Evolutionary conservation across 2,329 filamentous ascomycete genomes (phyloP).

Genomic region (Talaromyces marneffei): DNA sequence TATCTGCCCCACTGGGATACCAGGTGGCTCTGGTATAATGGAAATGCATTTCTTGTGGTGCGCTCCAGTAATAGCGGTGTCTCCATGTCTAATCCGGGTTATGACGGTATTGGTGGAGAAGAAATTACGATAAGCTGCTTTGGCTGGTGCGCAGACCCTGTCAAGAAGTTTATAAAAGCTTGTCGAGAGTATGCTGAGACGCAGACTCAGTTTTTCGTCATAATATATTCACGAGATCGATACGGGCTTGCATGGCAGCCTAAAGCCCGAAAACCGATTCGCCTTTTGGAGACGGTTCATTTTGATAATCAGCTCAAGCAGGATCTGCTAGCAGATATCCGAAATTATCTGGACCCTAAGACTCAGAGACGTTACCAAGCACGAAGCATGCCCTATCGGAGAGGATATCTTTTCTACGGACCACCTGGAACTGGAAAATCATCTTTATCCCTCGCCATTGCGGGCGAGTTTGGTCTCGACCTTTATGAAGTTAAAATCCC

Average conservation of each 20-base stretch:
- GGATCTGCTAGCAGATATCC: constrained; percentile 11
- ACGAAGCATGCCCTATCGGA: constrained; percentile 62
- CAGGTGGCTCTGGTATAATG: constrained; percentile 9
- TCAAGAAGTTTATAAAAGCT: constrained; percentile 7
- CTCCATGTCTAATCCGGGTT: constrained; percentile 6
- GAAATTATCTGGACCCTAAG: constrained; percentile 8
- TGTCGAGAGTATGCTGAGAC: constrained; percentile 9
- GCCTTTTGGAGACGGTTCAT: constrained; percentile 8
- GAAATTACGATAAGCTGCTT: constrained; percentile 12
- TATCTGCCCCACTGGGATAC: constrained; percentile 10
- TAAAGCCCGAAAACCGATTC: constrained; percentile 10
- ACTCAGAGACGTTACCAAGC: constrained; percentile 19
- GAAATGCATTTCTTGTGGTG: not conserved
- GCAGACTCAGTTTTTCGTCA: constrained; percentile 12
- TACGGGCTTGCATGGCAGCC: constrained; percentile 13
- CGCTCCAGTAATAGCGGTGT: not conserved
- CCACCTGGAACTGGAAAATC: constrained; percentile 95
- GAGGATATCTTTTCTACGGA: constrained; percentile 83
- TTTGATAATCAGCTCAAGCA: constrained; percentile 13
- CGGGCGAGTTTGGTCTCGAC: constrained; percentile 62
- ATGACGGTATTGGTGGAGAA: constrained; percentile 11
- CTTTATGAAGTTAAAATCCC: constrained; percentile 53
- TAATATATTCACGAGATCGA: constrained; percentile 10
- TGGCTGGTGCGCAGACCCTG: constrained; percentile 11
- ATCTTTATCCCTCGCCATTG: constrained; percentile 19